Evolutionary conservation across 805 yeast genomes (phyloP).

Genomic region (Ogataea saltuana): DNA sequence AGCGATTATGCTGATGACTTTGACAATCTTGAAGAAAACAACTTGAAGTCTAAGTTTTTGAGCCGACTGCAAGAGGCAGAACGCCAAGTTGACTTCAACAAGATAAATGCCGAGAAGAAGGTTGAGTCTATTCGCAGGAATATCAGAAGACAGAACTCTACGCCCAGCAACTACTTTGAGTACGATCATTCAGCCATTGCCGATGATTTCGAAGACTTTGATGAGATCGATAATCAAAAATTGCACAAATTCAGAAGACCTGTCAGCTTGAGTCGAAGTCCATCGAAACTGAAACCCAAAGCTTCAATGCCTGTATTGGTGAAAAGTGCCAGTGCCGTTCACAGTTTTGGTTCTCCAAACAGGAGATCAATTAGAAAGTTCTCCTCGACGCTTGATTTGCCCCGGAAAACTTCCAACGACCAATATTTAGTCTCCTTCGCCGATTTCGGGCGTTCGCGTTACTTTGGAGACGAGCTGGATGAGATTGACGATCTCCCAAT

Average conservation of each 20-base stretch:
- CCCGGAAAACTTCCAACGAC: slow-evolving; percentile 15
- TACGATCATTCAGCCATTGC: slow-evolving; percentile 25
- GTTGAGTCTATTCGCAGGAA: slow-evolving; percentile 11
- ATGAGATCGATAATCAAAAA: slow-evolving; percentile 25
- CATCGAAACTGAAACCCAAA: slow-evolving; percentile 20
- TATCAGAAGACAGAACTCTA: slow-evolving; percentile 5
- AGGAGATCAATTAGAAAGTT: slow-evolving; percentile 29
- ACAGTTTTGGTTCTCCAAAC: slow-evolving; percentile 17
- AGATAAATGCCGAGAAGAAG: slow-evolving; percentile 12
- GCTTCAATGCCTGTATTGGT: slow-evolving; percentile 30
- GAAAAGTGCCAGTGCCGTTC: slow-evolving; percentile 11
- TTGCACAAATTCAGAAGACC: slow-evolving; percentile 23
- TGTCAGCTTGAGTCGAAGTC: slow-evolving; percentile 4
- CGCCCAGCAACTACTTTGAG: slow-evolving; percentile 19
- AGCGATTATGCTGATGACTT: slow-evolving; percentile 36
- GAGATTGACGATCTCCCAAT: slow-evolving; percentile 28
- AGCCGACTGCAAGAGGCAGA: slow-evolving; percentile 24
- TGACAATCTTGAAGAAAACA: slow-evolving; percentile 22
- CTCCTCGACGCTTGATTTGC: slow-evolving; percentile 34
- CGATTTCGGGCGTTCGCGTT: slow-evolving; percentile 2
- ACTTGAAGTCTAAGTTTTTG: slow-evolving; percentile 20
- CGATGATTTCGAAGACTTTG: slow-evolving; percentile 32
- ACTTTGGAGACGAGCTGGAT: slow-evolving; percentile 25
- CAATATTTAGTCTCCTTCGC: slow-evolving; percentile 1
- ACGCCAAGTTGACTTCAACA: slow-evolving; percentile 16